Evolutionary conservation across 78 protist genomes (phyloP).

Genomic region (Acrasis kona): DNA sequence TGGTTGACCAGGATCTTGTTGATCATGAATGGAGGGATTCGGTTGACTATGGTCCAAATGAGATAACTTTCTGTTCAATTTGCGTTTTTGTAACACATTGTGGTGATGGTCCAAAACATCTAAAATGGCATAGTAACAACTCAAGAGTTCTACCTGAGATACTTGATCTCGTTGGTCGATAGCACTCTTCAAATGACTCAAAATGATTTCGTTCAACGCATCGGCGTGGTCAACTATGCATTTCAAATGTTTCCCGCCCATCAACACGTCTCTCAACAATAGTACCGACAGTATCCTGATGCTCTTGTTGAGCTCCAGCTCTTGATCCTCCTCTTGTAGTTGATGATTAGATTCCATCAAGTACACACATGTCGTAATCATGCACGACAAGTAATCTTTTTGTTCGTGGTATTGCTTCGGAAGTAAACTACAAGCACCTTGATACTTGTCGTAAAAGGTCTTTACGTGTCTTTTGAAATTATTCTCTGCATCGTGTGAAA

Average conservation of each 20-base stretch:
- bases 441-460: not conserved
- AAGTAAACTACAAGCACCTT: not conserved
- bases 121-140: not conserved
- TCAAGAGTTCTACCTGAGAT: not conserved
- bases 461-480: not conserved
- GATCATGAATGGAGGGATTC: too few relatives aligned
- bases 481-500: not conserved
- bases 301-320: not conserved
- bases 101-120: not conserved
- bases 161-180: not conserved
- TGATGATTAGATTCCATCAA: not conserved
- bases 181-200: not conserved
- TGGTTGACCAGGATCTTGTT: too few relatives aligned
- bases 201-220: not conserved
- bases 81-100: too few relatives aligned
- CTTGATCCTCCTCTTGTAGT: not conserved
- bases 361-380: not conserved
- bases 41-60: too few relatives aligned
- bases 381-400: not conserved
- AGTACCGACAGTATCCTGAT: not conserved
- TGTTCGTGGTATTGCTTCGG: not conserved
- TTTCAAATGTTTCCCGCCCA: not conserved
- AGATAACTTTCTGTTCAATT: too few relatives aligned
- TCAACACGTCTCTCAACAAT: not conserved
- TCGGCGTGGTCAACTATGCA: not conserved